Percentiles rank a stretch among this genome's conserved stretches.
Conservation (phyloP, 1,139 yeast species). For the Nadsonia starkeyi-henricii region DNA sequence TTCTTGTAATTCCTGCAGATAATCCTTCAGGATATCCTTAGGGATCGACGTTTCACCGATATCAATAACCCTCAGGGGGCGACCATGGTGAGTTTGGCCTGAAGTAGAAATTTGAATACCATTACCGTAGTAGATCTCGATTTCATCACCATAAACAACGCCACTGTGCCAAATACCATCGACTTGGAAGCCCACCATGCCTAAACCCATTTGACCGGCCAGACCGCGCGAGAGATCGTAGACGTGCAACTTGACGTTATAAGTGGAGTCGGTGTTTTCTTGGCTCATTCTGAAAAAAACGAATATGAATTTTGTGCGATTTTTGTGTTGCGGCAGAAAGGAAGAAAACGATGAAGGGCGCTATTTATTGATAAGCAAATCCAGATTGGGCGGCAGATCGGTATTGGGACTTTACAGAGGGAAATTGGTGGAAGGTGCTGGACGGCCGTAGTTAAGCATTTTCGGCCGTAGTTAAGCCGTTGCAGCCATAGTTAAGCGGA, state of each 20-base stretch:
- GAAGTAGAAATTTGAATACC: slow-evolving; percentile 41
- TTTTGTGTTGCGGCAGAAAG: too few relatives aligned
- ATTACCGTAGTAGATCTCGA: slow-evolving; percentile 46
- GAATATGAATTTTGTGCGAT: too few relatives aligned
- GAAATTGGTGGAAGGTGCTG: not conserved
- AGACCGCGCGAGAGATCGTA: slow-evolving; percentile 46
- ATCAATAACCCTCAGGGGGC: slow-evolving; percentile 39
- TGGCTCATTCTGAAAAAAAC: slow-evolving; percentile 6
- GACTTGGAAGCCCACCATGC: slow-evolving; percentile 25
- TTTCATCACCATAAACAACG: slow-evolving; percentile 37
- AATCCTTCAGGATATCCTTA: slow-evolving; percentile 39
- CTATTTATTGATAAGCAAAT: too few relatives aligned
- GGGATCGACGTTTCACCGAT: slow-evolving; percentile 42
- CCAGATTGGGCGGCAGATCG: not conserved
- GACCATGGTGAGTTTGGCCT: slow-evolving; percentile 46
- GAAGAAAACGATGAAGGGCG: too few relatives aligned
- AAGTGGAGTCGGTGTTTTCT: slow-evolving; percentile 7
- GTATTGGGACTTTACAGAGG: not conserved
- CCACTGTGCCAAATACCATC: slow-evolving; percentile 63
- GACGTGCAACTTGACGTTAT: slow-evolving; percentile 41
- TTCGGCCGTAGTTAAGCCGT: too few relatives aligned
- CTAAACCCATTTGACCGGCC: slow-evolving; percentile 22
- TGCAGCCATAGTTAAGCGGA: too few relatives aligned
- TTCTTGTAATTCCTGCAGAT: slow-evolving; percentile 34
- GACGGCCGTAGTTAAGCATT: too few relatives aligned